Base-by-base conservation (phyloP, 2,329 filamentous ascomycete genomes). In the Rasamsonia emersonii region DNA sequence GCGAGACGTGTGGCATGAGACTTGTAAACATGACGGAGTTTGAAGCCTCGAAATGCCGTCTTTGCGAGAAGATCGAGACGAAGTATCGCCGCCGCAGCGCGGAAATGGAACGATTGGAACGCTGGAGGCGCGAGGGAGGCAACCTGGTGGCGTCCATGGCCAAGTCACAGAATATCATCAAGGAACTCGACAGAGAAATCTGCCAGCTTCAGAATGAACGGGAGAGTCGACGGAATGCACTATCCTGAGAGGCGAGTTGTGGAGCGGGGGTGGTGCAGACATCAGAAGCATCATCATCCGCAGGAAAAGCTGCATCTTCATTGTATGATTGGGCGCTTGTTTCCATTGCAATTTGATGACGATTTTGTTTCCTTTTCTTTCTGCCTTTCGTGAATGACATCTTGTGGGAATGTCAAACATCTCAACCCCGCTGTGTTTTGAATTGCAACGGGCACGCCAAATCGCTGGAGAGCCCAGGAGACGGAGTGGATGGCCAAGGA, bases 1-100 rank as follows among this genome's bases (percentile, higher is more conserved):
- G 89, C 51, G 89, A 96, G 70, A 95, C 89, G 21, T 96, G 89
- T 64, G 89, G 89, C 40, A 80, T 94, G 65, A 93, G 86, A 65
- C 75, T 94, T 43, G 79, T 94, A 53, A 86, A 82, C 67, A 67
- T 76, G 47, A 88, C 84, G 16, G 69, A 75, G 42, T 67, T 68
- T 37, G 69, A 80, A 33, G 47, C 58, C 25, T 73, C 74, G 34
- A 74, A 76, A 49, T 96, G 89, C 70, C 84, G 82, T 56, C 70
- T 86, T 41, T 96, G 89, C 65, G 79, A 86, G 51, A 86, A 91
- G 62, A 86, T 88, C 46, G 80, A 86, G 53, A 88, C 82, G 62
- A 94, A 94, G 65, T 65, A 73, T 52, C 77, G 85, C 35, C 78
- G 83, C 42, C 73, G 78, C 51, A 67, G 69, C 52, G 85, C 86